phyloP scores from a whole-genome alignment of 164 flowering plant species.

The Sedum album region DNA sequence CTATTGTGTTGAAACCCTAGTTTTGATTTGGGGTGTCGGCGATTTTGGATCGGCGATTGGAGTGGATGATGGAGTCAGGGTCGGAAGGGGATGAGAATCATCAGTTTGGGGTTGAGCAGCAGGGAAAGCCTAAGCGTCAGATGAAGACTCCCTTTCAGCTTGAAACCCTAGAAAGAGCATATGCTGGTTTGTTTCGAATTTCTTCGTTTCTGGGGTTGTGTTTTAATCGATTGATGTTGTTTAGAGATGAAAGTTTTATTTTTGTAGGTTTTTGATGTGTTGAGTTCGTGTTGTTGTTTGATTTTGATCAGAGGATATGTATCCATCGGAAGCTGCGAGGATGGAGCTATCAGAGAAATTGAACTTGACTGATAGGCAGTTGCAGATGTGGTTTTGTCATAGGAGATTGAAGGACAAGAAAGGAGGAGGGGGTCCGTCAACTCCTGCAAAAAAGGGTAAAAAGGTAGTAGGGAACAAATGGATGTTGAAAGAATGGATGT shows the following conservation, averaged over 20 bases:
- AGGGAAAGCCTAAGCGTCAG: neutral
- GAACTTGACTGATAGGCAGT: constrained; percentile 49
- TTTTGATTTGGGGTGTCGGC: neutral
- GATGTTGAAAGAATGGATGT: constrained; percentile 15
- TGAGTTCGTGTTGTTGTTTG: neutral
- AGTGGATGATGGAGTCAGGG: neutral
- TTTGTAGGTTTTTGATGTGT: neutral
- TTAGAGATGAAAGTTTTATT: neutral
- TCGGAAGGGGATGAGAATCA: neutral
- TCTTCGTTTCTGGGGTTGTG: too few relatives aligned
- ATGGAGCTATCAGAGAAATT: constrained; percentile 45
- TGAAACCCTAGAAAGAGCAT: neutral
- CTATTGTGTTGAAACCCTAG: neutral
- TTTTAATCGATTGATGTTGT: neutral
- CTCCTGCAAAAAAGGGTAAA: constrained; percentile 10
- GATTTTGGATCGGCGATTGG: neutral
- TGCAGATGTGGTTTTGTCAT: constrained; percentile 81
- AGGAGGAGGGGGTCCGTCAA: constrained; percentile 6
- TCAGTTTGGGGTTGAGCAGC: neutral
- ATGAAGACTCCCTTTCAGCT: neutral
- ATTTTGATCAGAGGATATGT: constrained; percentile 26
- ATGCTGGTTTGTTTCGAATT: neutral
- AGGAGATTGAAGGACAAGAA: constrained; percentile 62
- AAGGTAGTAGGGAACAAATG: constrained; percentile 1
- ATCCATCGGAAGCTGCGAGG: constrained; percentile 47